Evolutionary conservation across 345 rosid species (phyloP).

Genomic region (Eucalyptus caleyi): DNA sequence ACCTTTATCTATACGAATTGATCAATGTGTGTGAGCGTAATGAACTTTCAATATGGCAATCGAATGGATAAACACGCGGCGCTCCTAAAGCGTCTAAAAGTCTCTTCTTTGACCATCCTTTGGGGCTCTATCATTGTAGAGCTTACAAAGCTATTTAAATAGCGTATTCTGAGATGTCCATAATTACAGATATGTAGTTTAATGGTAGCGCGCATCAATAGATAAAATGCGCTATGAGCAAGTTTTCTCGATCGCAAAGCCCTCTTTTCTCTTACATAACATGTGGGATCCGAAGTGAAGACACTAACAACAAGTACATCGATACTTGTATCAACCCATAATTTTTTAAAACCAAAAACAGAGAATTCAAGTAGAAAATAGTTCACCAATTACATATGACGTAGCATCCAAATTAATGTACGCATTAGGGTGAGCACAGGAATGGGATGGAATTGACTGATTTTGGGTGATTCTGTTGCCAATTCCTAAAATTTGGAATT

Average conservation of each 20-base stretch:
- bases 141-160: neutral
- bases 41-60: neutral
- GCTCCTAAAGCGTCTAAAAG: neutral
- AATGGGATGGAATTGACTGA: neutral
- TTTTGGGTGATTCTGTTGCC: rapidly evolving
- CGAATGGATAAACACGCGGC: neutral
- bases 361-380: neutral
- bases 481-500: neutral
- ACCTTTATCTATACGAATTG: neutral
- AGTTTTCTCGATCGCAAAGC: neutral
- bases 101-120: neutral
- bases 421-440: neutral
- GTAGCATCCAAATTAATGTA: neutral
- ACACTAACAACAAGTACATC: neutral
- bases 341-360: neutral
- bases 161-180: neutral
- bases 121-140: neutral
- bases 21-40: neutral
- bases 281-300: neutral
- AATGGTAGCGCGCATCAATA: neutral
- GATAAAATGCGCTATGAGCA: neutral
- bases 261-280: neutral
- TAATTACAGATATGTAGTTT: neutral
- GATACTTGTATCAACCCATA: neutral
- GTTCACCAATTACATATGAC: neutral